Conservation (phyloP, 768 basidiomycete genomes). For the Chalciporus chontae region DNA sequence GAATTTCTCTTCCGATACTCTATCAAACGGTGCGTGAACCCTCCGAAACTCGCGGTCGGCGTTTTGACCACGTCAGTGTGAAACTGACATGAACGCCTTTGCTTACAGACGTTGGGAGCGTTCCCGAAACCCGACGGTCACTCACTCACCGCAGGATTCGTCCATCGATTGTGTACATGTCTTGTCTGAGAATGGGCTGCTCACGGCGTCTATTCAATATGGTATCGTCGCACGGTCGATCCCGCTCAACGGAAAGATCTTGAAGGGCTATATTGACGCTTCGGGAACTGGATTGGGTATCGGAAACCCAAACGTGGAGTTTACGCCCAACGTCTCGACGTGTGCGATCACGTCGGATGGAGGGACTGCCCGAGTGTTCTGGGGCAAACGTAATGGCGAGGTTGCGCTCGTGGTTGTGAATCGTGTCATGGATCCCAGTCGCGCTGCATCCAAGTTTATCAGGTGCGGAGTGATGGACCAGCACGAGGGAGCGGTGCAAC, state of each 20-base stretch:
- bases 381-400: constrained; percentile 72
- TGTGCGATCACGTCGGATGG: constrained; percentile 60
- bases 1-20: constrained; percentile 62
- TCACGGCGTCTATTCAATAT: constrained; percentile 61
- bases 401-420: constrained; percentile 57
- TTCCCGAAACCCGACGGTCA: constrained; percentile 55
- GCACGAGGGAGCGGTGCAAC: constrained; percentile 58
- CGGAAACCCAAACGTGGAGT: constrained; percentile 75
- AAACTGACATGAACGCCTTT: neutral
- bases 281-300: constrained; percentile 55
- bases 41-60: too few species aligned
- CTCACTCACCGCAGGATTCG: constrained; percentile 63
- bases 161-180: constrained; percentile 56
- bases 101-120: constrained; percentile 62
- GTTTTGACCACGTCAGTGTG: neutral
- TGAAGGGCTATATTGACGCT: constrained; percentile 68
- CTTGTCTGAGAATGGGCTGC: constrained; percentile 51
- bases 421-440: constrained; percentile 54
- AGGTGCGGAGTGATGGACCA: constrained; percentile 53
- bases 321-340: constrained; percentile 61
- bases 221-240: constrained; percentile 73
- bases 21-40: constrained; percentile 45
- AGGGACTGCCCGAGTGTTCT: constrained; percentile 61
- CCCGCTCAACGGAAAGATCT: constrained; percentile 64
- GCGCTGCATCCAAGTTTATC: constrained; percentile 42